A percentile compares a stretch with the other conserved stretches of the same genome.
These are phyloP conservation scores for Dorcoceras hygrometricum DNA, from an alignment of 257 asterid species.

Conservation along the genomic window DNA sequence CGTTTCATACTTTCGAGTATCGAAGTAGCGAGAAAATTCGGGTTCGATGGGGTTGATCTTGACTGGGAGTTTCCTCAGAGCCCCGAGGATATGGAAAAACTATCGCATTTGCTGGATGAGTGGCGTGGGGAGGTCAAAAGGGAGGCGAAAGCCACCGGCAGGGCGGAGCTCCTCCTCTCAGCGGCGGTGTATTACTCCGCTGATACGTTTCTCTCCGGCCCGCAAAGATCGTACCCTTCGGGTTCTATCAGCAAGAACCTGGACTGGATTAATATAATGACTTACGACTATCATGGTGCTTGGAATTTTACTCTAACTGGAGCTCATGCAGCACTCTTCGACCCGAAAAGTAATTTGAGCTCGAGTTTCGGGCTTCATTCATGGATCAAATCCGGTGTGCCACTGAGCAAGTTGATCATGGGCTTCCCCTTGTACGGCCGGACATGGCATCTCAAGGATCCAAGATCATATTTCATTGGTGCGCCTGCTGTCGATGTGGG, in stretches of 20 bases:
- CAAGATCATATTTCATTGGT: slow-evolving; percentile 43
- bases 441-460: slow-evolving; percentile 70
- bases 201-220: slow-evolving; percentile 36
- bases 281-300: slow-evolving; percentile 65
- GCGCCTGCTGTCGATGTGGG: slow-evolving; percentile 70
- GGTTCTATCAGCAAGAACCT: slow-evolving; percentile 47
- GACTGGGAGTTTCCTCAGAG: slow-evolving; percentile 76
- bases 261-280: slow-evolving; percentile 79
- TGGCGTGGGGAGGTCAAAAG: slow-evolving; percentile 58
- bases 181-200: slow-evolving; percentile 80
- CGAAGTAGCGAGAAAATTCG: slow-evolving; percentile 53
- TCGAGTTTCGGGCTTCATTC: slow-evolving; percentile 62
- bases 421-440: slow-evolving; percentile 76
- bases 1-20: slow-evolving; percentile 59
- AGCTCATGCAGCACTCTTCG: slow-evolving; percentile 68
- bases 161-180: slow-evolving; percentile 58
- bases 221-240: slow-evolving; percentile 50
- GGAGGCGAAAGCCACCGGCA: slow-evolving; percentile 33
- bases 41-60: slow-evolving; percentile 73
- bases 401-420: slow-evolving; percentile 54
- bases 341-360: slow-evolving; percentile 51
- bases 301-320: slow-evolving; percentile 68
- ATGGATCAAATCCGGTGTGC: slow-evolving; percentile 67
- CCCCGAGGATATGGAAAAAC: slow-evolving; percentile 51
- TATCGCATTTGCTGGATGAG: slow-evolving; percentile 41